Conservation (phyloP, 768 basidiomycete species). For the Kwoniella shandongensis region DNA sequence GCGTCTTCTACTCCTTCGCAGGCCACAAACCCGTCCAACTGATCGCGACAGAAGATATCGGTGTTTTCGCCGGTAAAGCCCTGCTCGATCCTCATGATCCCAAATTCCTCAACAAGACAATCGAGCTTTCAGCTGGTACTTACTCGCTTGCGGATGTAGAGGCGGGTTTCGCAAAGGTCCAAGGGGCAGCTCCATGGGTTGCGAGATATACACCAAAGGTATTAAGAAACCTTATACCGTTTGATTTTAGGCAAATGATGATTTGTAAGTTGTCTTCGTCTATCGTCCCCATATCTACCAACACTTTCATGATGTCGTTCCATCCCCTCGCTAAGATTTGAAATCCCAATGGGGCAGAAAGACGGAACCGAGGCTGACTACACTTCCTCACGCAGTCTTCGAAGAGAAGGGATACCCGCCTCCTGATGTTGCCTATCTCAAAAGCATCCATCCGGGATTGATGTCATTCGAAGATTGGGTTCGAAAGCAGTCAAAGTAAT, state of each 20-base stretch:
- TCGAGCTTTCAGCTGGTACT: conserved; percentile 27
- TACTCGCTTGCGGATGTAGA: conserved; percentile 24
- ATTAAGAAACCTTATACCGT: conserved; percentile 13
- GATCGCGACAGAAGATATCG: conserved; percentile 41
- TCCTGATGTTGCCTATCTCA: conserved; percentile 16
- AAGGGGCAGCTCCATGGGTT: conserved; percentile 30
- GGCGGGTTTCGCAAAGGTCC: conserved; percentile 15
- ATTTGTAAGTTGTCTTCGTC: conserved; percentile 30
- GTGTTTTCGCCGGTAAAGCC: conserved; percentile 38
- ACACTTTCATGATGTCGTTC: not conserved
- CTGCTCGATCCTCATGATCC: conserved; percentile 27
- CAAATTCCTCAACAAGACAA: conserved; percentile 20
- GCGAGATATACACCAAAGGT: conserved; percentile 16
- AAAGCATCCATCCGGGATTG: conserved; percentile 26
- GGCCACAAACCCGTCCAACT: conserved; percentile 22
- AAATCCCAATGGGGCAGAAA: too few species aligned
- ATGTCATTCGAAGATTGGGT: conserved; percentile 34
- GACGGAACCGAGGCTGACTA: too few species aligned
- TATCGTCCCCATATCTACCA: not conserved
- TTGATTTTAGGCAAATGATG: conserved; percentile 27
- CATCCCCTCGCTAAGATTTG: too few species aligned
- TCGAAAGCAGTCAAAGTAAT: too few species aligned
- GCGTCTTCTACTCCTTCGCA: conserved; percentile 30
- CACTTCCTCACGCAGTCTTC: conserved; percentile 17
- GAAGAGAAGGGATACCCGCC: conserved; percentile 28